These are phyloP conservation scores for Dioszegia crocea DNA, from an alignment of 768 basidiomycete genomes.

Conservation along the genomic window DNA sequence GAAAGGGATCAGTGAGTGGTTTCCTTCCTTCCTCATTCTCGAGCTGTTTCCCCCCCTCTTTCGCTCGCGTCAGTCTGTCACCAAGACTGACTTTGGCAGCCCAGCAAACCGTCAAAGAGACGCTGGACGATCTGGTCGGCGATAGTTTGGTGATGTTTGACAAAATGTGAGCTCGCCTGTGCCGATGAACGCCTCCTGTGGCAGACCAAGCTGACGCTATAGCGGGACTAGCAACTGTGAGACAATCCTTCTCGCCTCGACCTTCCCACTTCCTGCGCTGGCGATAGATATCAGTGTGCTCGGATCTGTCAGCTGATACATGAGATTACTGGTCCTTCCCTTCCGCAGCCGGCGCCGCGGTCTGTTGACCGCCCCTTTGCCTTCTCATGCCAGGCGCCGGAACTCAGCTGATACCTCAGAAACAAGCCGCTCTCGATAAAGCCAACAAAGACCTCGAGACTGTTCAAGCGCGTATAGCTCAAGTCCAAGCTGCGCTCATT, in stretches of 20 bases:
- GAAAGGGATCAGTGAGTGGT: neutral
- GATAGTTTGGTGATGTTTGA: constrained; percentile 80
- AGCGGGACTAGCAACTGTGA: constrained; percentile 82
- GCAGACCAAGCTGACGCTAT: neutral
- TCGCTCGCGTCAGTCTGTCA: too few species aligned
- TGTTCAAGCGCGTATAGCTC: constrained; percentile 25
- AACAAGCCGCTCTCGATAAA: constrained; percentile 39
- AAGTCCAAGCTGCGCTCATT: constrained; percentile 56
- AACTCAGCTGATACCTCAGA: constrained; percentile 19
- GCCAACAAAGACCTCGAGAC: constrained; percentile 37
- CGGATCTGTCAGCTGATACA: neutral
- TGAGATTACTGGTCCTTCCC: constrained; percentile 95
- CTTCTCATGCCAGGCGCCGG: neutral
- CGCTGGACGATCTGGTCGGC: constrained; percentile 77
- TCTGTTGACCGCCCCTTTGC: constrained; percentile 43
- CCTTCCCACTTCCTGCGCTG: neutral
- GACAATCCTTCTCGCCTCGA: constrained; percentile 47
- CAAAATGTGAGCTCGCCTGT: constrained; percentile 60
- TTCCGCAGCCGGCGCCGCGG: constrained; percentile 75
- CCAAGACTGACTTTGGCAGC: constrained; percentile 51
- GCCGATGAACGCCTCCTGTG: neutral
- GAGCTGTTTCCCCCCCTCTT: neutral
- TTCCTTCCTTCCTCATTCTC: neutral
- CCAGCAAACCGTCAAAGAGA: constrained; percentile 86
- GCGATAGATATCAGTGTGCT: neutral